These are phyloP conservation scores for Amphirosellinia nigrospora DNA, from an alignment of 495 filamentous ascomycete genomes.

Conservation along the genomic window DNA sequence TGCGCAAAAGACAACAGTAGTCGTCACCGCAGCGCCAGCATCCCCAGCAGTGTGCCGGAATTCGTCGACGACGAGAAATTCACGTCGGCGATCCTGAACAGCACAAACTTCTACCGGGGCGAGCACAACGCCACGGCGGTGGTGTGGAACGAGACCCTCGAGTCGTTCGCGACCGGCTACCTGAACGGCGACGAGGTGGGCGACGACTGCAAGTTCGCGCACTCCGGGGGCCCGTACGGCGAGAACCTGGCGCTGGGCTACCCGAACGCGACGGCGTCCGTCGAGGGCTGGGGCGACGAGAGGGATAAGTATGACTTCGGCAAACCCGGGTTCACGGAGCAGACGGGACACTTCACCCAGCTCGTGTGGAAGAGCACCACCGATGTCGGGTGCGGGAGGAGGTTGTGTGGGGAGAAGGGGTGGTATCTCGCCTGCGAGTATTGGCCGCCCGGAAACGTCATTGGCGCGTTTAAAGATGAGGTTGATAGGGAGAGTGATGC, in stretches of 20 bases:
- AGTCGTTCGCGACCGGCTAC: constrained; percentile 55
- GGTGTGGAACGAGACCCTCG: constrained; percentile 70
- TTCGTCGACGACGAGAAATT: constrained; percentile 60
- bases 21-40: constrained; percentile 16
- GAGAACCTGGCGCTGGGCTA: constrained; percentile 81
- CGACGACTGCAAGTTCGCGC: constrained; percentile 61
- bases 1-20: not conserved
- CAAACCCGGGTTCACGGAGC: constrained; percentile 60
- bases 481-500: constrained; percentile 42
- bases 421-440: constrained; percentile 88
- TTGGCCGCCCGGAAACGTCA: constrained; percentile 73
- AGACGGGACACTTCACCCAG: constrained; percentile 86
- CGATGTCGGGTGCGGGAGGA: constrained; percentile 70
- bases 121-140: constrained; percentile 67
- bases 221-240: constrained; percentile 72
- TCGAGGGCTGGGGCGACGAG: constrained; percentile 75
- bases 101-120: constrained; percentile 70
- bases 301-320: constrained; percentile 62
- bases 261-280: constrained; percentile 60
- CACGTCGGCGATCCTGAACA: constrained; percentile 64
- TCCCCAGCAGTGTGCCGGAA: constrained; percentile 41
- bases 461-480: constrained; percentile 61
- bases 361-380: constrained; percentile 78
- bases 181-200: constrained; percentile 24
- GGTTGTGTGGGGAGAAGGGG: constrained; percentile 62